Percentiles rank a stretch among this genome's conserved stretches.
Evolutionary conservation across 305 asterid genomes (phyloP).

Genomic region (Fraxinus albicans): DNA sequence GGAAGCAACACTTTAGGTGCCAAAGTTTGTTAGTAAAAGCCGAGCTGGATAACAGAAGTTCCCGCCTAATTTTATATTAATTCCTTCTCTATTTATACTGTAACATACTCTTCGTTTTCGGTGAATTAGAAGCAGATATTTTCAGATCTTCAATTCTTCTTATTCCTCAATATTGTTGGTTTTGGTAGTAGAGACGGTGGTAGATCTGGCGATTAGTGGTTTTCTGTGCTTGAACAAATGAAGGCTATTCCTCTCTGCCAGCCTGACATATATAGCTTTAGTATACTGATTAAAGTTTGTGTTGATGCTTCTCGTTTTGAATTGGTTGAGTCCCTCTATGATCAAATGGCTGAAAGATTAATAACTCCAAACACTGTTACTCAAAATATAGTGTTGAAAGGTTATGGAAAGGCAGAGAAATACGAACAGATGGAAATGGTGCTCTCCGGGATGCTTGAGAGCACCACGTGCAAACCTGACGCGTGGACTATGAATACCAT

Average conservation of each 20-base stretch:
- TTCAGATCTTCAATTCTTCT: too few relatives aligned
- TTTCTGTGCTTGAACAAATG: conserved; percentile 62
- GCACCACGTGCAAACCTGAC: conserved; percentile 63
- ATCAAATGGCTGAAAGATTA: conserved; percentile 55
- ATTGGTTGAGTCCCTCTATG: conserved; percentile 68
- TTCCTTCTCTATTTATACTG: too few relatives aligned
- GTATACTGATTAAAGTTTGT: conserved; percentile 86
- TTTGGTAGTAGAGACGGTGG: too few relatives aligned
- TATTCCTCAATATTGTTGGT: too few relatives aligned
- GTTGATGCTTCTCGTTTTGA: conserved; percentile 66
- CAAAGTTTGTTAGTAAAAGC: too few relatives aligned
- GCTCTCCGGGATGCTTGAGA: conserved; percentile 67
- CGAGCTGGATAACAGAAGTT: too few relatives aligned
- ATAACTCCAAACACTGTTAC: conserved; percentile 84
- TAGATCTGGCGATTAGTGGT: too few relatives aligned
- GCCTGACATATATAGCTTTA: conserved; percentile 86
- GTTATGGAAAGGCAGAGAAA: conserved; percentile 82
- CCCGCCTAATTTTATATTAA: too few relatives aligned
- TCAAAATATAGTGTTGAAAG: conserved; percentile 77
- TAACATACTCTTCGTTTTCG: too few relatives aligned
- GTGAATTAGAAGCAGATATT: too few relatives aligned
- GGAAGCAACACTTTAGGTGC: too few relatives aligned
- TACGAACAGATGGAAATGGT: conserved; percentile 85
- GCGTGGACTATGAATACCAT: conserved; percentile 90
- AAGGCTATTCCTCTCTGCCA: conserved; percentile 67